A percentile compares a stretch with the other conserved stretches of the same genome.
These are phyloP conservation scores for Pisolithus thermaeus DNA, from an alignment of 1,284 basidiomycete species.

Conservation along the genomic window DNA sequence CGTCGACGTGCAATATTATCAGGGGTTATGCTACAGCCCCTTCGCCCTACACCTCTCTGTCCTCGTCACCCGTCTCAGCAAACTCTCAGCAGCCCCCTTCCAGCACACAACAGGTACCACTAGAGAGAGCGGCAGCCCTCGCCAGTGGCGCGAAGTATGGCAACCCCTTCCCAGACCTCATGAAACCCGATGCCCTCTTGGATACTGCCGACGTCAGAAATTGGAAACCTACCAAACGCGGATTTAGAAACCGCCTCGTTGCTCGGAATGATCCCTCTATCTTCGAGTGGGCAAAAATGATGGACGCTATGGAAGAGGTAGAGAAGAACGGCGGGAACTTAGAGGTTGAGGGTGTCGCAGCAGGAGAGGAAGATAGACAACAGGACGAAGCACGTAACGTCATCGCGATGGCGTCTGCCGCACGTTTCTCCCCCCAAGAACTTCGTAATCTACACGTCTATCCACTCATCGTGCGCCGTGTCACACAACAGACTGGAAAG, in stretches of 20 bases:
- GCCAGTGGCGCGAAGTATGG: slow-evolving; percentile 9
- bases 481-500: slow-evolving; percentile 82
- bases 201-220: slow-evolving; percentile 52
- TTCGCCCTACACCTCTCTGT: background rate
- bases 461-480: slow-evolving; percentile 52
- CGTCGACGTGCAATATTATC: slow-evolving; percentile 4
- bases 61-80: slow-evolving; percentile 3
- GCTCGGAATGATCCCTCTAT: slow-evolving; percentile 53
- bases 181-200: slow-evolving; percentile 52
- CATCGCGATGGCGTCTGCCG: slow-evolving; percentile 17
- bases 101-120: slow-evolving; percentile 6
- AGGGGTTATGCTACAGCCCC: slow-evolving; percentile 14
- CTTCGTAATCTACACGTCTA: slow-evolving; percentile 46
- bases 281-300: slow-evolving; percentile 16
- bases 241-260: slow-evolving; percentile 51
- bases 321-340: background rate
- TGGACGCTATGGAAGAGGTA: slow-evolving; percentile 1
- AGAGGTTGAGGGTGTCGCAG: slow-evolving; percentile 2
- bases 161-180: slow-evolving; percentile 48
- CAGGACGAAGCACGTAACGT: slow-evolving; percentile 22
- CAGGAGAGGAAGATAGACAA: slow-evolving; percentile 7
- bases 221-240: slow-evolving; percentile 44
- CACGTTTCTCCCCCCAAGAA: slow-evolving; percentile 18
- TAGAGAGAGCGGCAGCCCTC: slow-evolving; percentile 14
- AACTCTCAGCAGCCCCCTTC: slow-evolving; percentile 1